phyloP scores from a whole-genome alignment of 139 green algal species.

The Picochlorum costavermella region DNA sequence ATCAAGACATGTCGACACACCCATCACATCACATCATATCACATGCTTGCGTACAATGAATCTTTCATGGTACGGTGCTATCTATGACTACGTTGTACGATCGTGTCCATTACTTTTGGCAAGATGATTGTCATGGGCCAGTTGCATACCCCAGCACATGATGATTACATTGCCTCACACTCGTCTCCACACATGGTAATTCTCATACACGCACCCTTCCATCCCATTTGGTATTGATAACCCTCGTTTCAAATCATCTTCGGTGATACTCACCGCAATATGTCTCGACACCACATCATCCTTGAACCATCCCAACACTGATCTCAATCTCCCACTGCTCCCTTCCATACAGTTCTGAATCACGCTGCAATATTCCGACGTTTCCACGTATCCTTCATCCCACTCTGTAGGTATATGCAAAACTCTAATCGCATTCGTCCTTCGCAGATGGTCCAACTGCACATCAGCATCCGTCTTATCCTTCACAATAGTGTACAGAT shows the following conservation, averaged over 20 bases:
- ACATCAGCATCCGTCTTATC: constrained; percentile 1
- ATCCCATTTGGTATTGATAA: not conserved
- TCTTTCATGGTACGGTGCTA: not conserved
- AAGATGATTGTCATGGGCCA: constrained; percentile 1
- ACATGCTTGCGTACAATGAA: not conserved
- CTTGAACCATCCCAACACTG: not conserved
- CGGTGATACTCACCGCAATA: not conserved
- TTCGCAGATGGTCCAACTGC: not conserved
- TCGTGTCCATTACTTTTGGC: not conserved
- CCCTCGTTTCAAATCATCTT: not conserved
- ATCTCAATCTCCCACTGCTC: not conserved
- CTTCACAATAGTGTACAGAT: constrained; percentile 1
- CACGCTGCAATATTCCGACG: not conserved
- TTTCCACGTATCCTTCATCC: not conserved
- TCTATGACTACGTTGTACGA: not conserved
- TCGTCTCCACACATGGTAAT: not conserved
- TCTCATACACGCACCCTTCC: not conserved
- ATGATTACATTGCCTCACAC: not conserved
- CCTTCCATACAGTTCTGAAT: not conserved
- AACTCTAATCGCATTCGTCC: not conserved
- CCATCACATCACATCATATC: not conserved
- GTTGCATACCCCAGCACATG: not conserved
- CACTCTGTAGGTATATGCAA: not conserved
- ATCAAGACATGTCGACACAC: no score
- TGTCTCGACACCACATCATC: not conserved